A percentile compares a stretch with the other conserved stretches of the same genome.
phyloP scores from a whole-genome alignment of 495 filamentous ascomycete species.

The Lichina pygmaea region DNA sequence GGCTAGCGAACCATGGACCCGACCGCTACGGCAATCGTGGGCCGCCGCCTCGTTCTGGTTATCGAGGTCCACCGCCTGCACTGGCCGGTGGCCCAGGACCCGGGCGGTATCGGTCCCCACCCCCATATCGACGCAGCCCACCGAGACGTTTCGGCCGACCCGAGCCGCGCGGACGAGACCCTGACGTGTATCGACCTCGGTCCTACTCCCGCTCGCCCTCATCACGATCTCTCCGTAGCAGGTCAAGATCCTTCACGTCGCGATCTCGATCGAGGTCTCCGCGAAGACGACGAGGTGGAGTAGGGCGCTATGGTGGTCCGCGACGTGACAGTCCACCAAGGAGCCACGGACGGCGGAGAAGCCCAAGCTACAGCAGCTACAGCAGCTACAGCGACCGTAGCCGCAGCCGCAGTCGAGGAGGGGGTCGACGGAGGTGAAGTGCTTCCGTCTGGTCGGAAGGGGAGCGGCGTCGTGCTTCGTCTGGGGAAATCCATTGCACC shows the following conservation, averaged over 20 bases:
- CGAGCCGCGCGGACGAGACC: constrained; percentile 3
- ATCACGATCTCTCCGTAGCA: constrained; percentile 12
- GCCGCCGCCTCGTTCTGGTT: constrained; percentile 9
- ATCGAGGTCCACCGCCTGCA: constrained; percentile 9
- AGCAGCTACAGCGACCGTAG: constrained; percentile 22
- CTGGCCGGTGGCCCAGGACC: constrained; percentile 4
- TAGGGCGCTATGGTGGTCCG: constrained; percentile 10
- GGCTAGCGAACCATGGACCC: not conserved
- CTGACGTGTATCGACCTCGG: constrained; percentile 11
- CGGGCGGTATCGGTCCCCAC: constrained; percentile 6
- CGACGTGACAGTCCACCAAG: constrained; percentile 15
- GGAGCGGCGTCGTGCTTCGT: no score
- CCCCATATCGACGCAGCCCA: constrained; percentile 1
- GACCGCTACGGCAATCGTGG: constrained; percentile 6
- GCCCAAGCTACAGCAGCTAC: constrained; percentile 34
- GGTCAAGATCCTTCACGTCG: constrained; percentile 20
- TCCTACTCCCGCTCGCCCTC: constrained; percentile 14
- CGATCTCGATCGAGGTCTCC: constrained; percentile 23
- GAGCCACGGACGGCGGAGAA: constrained; percentile 22
- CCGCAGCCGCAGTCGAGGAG: constrained; percentile 11
- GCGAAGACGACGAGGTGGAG: constrained; percentile 14
- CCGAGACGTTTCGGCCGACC: constrained; percentile 2
- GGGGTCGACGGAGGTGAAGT: no score
- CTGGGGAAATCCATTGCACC: no score
- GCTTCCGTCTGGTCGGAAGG: no score